Base-by-base conservation (phyloP, 805 yeast genomes). In the Metschnikowia corniflorae region DNA sequence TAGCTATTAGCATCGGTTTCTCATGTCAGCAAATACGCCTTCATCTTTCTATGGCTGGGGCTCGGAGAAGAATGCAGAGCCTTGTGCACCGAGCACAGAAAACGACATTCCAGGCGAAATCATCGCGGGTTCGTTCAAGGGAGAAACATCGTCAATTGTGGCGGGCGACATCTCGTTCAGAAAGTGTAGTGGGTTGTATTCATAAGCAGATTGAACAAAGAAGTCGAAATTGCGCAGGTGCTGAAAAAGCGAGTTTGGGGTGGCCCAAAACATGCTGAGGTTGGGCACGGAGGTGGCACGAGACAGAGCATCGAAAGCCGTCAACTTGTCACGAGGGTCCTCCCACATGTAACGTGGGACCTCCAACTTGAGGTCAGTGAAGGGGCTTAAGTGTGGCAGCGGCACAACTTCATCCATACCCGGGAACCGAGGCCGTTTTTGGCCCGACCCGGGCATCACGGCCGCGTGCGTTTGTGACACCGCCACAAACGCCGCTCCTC, bases 211-310 rank as follows among this genome's bases (percentile, higher is more conserved):
- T n/a, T n/a, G n/a, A 29, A 15, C 33, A 25, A 31, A 21, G 16
- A 24, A 38, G 18, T 38, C 33, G 23, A 37, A 34, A 37, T 30
- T 31, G 7, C 31, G 26, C 30, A 26, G 25, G 34, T 41, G 42
- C 38, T 26, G 40, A 35, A 42, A 35, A 12, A 38, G 33, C 29
- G 34, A 12, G 32, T 38, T 35, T 3, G 41, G 41, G 2, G 36
- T 39, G n/a, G 24, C 24, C 24, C n/a, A 21, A 21, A 26, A 42
- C 5, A 35, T 22, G 31, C 25, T 29, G 35, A 51, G 35, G 50
- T 48, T 50, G 14, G 55, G 55, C 10, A 40, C 50, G 1, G 53
- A 49, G 8, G 43, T 38, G 18, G 53, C 52, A 2, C 55, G 47
- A 21, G 37, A 7, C 6, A 5, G n/a, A 18, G 16, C 16, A 3